A percentile compares a stretch with the other conserved stretches of the same genome.
These are phyloP conservation scores for Didymella glomerata DNA, from an alignment of 2,329 filamentous ascomycete genomes.

Conservation along the genomic window DNA sequence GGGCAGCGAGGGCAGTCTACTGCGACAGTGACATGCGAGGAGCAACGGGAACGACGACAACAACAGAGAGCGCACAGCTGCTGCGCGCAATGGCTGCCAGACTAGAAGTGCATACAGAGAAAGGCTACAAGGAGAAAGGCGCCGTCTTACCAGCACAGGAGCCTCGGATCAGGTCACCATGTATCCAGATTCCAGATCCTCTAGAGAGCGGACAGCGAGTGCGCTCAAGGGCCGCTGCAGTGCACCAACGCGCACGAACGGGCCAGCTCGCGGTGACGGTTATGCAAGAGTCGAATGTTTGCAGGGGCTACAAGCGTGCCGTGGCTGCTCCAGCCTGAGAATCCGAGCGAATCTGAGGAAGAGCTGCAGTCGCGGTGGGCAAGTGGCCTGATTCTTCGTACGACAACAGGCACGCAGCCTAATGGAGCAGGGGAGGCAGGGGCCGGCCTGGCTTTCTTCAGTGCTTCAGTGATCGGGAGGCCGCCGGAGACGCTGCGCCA, in stretches of 20 bases:
- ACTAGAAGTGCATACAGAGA: not conserved
- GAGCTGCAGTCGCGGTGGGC: constrained; percentile 19
- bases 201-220: not conserved
- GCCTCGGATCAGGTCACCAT: constrained; percentile 24
- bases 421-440: constrained; percentile 1
- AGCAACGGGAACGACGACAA: constrained; percentile 1
- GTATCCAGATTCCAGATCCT: constrained; percentile 13
- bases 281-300: constrained; percentile 20
- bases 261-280: constrained; percentile 8
- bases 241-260: constrained; percentile 4
- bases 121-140: constrained; percentile 9
- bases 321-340: constrained; percentile 5
- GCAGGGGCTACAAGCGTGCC: constrained; percentile 5
- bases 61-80: not conserved
- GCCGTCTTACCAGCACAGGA: constrained; percentile 22
- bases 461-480: not conserved
- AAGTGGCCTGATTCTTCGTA: constrained; percentile 19
- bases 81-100: not conserved
- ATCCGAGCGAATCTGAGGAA: constrained; percentile 9
- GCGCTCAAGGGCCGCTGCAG: constrained; percentile 15
- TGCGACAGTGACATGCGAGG: constrained; percentile 12
- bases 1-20: constrained; percentile 13
- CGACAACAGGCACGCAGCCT: constrained; percentile 11
- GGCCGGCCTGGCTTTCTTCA: constrained; percentile 1
- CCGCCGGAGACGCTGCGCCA: constrained; percentile 1